Evolutionary conservation across 768 basidiomycete genomes (phyloP).

Genomic region (Xerocomus brunneocitrinus): DNA sequence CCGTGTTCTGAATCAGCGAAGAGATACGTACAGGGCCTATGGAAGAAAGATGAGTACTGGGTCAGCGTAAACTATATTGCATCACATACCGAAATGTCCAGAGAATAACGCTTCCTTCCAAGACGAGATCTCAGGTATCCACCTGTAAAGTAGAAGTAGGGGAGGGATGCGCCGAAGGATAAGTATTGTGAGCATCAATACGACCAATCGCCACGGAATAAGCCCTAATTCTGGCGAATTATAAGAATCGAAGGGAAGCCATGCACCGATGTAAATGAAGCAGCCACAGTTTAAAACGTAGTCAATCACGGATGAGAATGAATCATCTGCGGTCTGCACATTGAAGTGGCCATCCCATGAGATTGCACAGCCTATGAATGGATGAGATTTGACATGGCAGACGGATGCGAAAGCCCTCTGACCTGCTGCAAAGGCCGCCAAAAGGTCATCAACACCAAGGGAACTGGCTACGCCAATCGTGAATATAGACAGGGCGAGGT

Average conservation of each 20-base stretch:
- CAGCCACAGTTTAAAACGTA: conserved; percentile 77
- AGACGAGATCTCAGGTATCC: conserved; percentile 80
- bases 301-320: conserved; percentile 89
- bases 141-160: conserved; percentile 70
- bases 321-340: conserved; percentile 73
- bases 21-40: conserved; percentile 49
- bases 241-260: conserved; percentile 67
- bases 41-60: conserved; percentile 1
- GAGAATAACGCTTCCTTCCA: conserved; percentile 87
- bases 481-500: conserved; percentile 66
- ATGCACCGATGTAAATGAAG: conserved; percentile 86
- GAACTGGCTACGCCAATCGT: conserved; percentile 76
- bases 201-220: conserved; percentile 63
- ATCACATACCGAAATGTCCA: conserved; percentile 77
- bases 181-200: conserved; percentile 65
- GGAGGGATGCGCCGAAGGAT: conserved; percentile 76
- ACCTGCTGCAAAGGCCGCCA: conserved; percentile 87
- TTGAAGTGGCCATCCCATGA: conserved; percentile 90
- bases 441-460: conserved; percentile 80
- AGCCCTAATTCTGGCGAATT: conserved; percentile 54
- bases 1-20: background rate
- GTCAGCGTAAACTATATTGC: background rate
- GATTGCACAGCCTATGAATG: conserved; percentile 70
- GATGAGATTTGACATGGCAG: background rate
- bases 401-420: conserved; percentile 3